Percentiles rank a stretch among this genome's conserved stretches.
Conservation (phyloP, 2,329 filamentous ascomycete genomes). For the Ascochyta koolunga region DNA sequence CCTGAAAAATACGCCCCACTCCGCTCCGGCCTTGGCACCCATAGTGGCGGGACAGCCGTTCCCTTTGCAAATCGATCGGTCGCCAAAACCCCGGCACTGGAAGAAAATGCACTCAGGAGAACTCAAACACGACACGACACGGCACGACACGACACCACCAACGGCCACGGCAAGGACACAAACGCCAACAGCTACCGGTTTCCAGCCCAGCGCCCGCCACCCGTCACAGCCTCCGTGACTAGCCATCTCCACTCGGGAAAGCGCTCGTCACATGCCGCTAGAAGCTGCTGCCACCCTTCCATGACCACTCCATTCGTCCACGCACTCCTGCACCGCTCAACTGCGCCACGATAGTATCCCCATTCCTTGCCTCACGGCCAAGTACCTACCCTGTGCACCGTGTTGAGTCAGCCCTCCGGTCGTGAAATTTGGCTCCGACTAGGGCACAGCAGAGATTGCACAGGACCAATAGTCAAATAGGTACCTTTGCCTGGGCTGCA, state of each 20-base stretch:
- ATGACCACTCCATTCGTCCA: conserved; percentile 5
- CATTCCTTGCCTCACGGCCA: conserved; percentile 9
- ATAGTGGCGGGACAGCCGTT: conserved; percentile 28
- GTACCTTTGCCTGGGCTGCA: background rate
- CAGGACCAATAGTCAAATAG: background rate
- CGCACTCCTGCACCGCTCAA: conserved; percentile 12
- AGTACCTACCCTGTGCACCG: conserved; percentile 11
- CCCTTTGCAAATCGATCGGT: conserved; percentile 27
- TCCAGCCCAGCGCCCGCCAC: background rate
- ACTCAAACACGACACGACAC: background rate
- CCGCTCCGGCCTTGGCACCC: conserved; percentile 15
- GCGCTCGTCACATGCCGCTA: conserved; percentile 24
- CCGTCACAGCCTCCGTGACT: conserved; percentile 12
- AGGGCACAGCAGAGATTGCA: conserved; percentile 16
- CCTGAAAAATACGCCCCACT: conserved; percentile 22
- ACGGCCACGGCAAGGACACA: background rate
- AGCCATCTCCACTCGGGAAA: conserved; percentile 3
- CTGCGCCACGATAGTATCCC: background rate
- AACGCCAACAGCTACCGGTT: background rate
- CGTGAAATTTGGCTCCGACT: conserved; percentile 21
- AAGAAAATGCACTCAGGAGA: too few relatives aligned
- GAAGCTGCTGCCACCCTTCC: conserved; percentile 24
- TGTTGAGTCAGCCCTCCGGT: conserved; percentile 23
- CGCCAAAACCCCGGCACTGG: too few relatives aligned
- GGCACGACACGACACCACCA: background rate